Conservation (phyloP, 2,329 filamentous ascomycete genomes). For the Calonectria henricotiae region DNA sequence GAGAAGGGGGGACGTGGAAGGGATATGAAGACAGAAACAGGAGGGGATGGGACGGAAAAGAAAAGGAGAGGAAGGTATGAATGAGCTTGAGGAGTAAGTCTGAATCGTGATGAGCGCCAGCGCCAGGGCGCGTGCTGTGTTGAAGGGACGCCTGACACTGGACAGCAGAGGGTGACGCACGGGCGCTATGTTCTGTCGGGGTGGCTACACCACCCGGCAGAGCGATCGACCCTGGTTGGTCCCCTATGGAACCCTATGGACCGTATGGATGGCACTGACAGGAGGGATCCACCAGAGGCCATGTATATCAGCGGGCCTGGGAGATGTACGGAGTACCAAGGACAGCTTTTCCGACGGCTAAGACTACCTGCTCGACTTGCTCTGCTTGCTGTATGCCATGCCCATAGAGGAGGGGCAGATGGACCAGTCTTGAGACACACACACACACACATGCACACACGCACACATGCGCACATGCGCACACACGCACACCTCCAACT, state of each 20-base stretch:
- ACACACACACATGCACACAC: too few relatives aligned
- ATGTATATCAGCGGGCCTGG: background rate
- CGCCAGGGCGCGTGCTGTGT: constrained; percentile 19
- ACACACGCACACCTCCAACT: too few relatives aligned
- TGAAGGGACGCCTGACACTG: background rate
- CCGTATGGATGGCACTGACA: background rate
- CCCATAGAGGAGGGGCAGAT: background rate
- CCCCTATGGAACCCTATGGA: too few relatives aligned
- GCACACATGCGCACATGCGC: too few relatives aligned
- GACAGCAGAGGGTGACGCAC: too few relatives aligned
- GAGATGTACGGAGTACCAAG: background rate
- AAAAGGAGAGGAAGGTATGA: constrained; percentile 29
- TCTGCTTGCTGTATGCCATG: too few relatives aligned
- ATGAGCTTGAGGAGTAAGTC: constrained; percentile 28
- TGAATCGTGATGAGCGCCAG: constrained; percentile 19
- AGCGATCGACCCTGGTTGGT: too few relatives aligned
- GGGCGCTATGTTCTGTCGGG: too few relatives aligned
- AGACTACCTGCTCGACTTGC: too few relatives aligned
- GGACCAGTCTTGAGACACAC: too few relatives aligned
- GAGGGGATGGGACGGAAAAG: constrained; percentile 18
- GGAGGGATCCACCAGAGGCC: constrained; percentile 1
- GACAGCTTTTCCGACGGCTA: too few relatives aligned
- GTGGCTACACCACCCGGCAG: too few relatives aligned
- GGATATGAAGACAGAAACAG: constrained; percentile 27
- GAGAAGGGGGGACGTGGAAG: background rate